Percentiles rank a stretch among this genome's conserved stretches.
phyloP scores from a whole-genome alignment of 2,329 filamentous ascomycete species.

The Metarhizium sp. region DNA sequence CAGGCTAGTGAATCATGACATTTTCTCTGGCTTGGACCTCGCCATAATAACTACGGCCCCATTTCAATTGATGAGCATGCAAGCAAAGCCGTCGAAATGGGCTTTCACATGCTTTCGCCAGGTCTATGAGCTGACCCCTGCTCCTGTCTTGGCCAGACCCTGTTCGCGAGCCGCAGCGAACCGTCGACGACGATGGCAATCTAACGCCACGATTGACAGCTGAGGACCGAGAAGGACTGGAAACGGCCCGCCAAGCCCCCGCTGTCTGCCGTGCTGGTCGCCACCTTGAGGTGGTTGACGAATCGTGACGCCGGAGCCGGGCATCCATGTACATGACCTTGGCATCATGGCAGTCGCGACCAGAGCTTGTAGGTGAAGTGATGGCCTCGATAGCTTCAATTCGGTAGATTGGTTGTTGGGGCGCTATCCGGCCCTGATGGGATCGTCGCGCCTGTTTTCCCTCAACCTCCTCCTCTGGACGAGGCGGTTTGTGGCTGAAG shows the following conservation, averaged over 20 bases:
- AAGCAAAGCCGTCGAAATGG: neutral
- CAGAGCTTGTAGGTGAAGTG: too few species aligned
- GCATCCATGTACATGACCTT: neutral
- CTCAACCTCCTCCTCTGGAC: neutral
- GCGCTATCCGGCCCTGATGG: neutral
- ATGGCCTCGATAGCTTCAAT: neutral
- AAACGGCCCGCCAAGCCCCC: neutral
- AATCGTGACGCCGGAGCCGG: neutral
- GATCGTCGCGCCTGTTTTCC: neutral
- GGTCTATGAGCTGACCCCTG: neutral
- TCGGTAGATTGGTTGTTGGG: neutral
- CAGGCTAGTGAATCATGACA: neutral
- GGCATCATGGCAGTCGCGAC: neutral
- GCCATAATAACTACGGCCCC: neutral
- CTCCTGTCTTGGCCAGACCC: neutral
- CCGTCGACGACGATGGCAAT: neutral
- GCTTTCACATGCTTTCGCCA: constrained; percentile 1
- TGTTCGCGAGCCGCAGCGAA: neutral
- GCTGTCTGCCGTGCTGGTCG: neutral
- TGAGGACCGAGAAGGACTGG: neutral
- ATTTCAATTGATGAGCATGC: neutral
- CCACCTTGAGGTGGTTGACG: neutral
- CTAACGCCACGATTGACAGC: neutral
- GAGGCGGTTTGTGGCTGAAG: neutral
- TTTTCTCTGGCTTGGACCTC: neutral